These are phyloP conservation scores for Saprolegnia parasitica DNA, from an alignment of 352 stramenopile genomes.

Conservation along the genomic window DNA sequence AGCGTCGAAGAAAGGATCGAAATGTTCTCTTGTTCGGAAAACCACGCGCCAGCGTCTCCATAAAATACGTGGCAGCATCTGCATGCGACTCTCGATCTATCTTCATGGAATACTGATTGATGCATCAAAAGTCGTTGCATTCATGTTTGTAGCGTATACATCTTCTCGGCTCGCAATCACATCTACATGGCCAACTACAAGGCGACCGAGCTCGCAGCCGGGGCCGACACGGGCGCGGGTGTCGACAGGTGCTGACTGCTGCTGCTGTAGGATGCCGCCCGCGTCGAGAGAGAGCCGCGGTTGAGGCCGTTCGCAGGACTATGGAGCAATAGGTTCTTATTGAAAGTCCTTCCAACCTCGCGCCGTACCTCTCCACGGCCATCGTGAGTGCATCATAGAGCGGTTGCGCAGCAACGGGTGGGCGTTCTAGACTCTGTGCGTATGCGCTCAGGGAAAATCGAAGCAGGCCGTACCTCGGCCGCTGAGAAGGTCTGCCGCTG, in stretches of 20 bases:
- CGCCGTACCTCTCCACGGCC: constrained; percentile 57
- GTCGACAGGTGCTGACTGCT: not conserved
- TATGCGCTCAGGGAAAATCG: not conserved
- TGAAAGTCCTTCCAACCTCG: not conserved
- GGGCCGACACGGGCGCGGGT: not conserved
- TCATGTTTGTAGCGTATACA: too few relatives aligned
- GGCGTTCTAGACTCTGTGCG: constrained; percentile 49
- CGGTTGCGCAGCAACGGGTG: constrained; percentile 72
- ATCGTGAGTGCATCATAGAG: constrained; percentile 80
- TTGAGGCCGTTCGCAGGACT: constrained; percentile 67
- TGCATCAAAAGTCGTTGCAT: too few relatives aligned
- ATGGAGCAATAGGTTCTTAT: not conserved
- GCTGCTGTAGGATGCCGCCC: not conserved
- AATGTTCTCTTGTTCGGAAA: too few relatives aligned
- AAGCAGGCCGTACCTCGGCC: constrained; percentile 41
- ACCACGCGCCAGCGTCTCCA: too few relatives aligned
- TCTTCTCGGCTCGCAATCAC: too few relatives aligned
- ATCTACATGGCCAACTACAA: not conserved
- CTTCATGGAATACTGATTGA: too few relatives aligned
- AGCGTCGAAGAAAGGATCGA: too few relatives aligned
- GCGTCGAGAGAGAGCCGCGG: constrained; percentile 26
- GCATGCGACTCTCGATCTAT: too few relatives aligned
- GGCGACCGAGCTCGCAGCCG: not conserved
- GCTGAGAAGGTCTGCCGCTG: constrained; percentile 62
- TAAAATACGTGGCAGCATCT: too few relatives aligned